Base-by-base conservation (phyloP, 345 rosid genomes). In the Acer saccharum region DNA sequence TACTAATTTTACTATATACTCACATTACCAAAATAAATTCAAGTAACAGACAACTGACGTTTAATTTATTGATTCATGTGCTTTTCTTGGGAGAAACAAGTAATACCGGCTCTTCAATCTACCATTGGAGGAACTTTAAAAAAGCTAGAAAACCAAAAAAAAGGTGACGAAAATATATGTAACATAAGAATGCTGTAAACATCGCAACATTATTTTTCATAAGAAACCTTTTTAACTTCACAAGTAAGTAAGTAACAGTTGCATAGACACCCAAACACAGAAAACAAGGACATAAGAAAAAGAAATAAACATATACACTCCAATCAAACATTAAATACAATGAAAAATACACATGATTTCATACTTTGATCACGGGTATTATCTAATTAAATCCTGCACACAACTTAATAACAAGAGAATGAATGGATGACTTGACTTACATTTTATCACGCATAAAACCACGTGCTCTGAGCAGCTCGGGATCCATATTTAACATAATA, bases 401-500 rank as follows among this genome's bases (percentile, higher is more conserved):
- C 7, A 35, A 4, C 39, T 35, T 35, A 0, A 35, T 35, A 35
- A 35, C 39, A 35, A 60, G 18, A 60, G 17, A 73, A 41, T 35
- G 57, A 23, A 43, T 13, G 54, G 35, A 62, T 6, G 50, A 58
- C 11, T 43, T 43, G 46, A 64, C 77, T 74, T 48, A 74, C 77
- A 74, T 64, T 18, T 3, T 89, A 0, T 82, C 84, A 0, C 60
- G 80, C 79, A 87, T 78, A 52, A 0, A 72, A 13, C 0, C 0
- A n/a, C 92, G 87, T 64, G 78, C 83, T 80, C 77, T 72, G 10
- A 32, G 23, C 75, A 89, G 83, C 2, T 89, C 90, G 3, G 25
- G 0, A 27, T 74, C 76, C 18, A 23, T 16, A 74, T 63, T 74
- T 23, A 17, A 7, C 48, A 74, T 64, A 64, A 2, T 64, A 74